These are phyloP conservation scores for Aureobasidium sp. DNA, from an alignment of 2,329 filamentous ascomycete genomes.

Conservation along the genomic window DNA sequence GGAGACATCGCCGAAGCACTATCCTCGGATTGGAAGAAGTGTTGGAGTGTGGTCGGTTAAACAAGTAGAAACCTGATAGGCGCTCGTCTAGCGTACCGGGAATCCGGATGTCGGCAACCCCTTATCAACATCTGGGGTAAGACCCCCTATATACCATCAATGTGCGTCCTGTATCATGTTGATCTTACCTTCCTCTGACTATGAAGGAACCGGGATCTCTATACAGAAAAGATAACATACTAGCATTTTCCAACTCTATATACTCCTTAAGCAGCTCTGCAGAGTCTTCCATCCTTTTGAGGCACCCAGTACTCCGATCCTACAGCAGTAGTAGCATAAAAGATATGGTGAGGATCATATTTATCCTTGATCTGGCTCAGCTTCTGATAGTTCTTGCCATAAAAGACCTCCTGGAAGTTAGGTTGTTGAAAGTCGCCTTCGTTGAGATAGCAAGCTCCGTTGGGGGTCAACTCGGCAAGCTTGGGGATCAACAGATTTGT, in stretches of 20 bases:
- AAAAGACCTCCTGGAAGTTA: constrained; percentile 35
- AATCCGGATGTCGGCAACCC: neutral
- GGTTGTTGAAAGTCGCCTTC: constrained; percentile 33
- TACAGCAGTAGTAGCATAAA: constrained; percentile 34
- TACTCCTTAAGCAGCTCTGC: constrained; percentile 7
- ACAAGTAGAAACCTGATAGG: neutral
- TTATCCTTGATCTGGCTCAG: constrained; percentile 33
- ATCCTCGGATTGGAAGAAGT: neutral
- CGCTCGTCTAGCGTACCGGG: neutral
- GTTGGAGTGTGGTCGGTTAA: neutral
- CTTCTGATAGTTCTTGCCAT: constrained; percentile 33
- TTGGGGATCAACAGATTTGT: constrained; percentile 33
- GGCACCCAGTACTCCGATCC: constrained; percentile 31
- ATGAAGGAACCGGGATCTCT: too few relatives aligned
- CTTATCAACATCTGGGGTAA: neutral
- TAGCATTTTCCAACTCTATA: neutral
- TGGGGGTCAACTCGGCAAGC: constrained; percentile 32
- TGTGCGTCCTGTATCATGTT: too few relatives aligned
- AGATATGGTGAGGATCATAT: constrained; percentile 35
- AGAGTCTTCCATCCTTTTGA: constrained; percentile 19
- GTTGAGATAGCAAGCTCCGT: constrained; percentile 23
- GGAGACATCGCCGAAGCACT: neutral
- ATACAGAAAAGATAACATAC: neutral
- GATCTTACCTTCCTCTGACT: too few relatives aligned
- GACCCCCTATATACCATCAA: neutral